Evolutionary conservation across 768 basidiomycete genomes (phyloP).

Genomic region (Jaapia argillacea): DNA sequence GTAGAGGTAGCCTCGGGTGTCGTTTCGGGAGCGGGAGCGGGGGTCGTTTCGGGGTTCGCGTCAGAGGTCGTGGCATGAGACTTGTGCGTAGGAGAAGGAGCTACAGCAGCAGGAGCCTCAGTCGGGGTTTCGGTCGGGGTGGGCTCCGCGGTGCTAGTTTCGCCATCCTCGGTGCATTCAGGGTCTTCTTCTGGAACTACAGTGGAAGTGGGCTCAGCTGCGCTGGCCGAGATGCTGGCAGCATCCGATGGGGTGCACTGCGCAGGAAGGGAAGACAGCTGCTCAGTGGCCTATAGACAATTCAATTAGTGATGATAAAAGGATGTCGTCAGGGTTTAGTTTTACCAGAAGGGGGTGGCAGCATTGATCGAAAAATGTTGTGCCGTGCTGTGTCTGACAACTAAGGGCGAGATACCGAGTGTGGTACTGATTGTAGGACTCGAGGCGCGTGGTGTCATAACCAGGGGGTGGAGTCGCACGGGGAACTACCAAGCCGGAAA

Average conservation of each 20-base stretch:
- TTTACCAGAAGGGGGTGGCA: conserved; percentile 62
- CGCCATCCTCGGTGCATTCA: conserved; percentile 13
- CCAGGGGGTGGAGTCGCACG: conserved; percentile 26
- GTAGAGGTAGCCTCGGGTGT: conserved; percentile 4
- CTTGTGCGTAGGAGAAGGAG: conserved; percentile 2
- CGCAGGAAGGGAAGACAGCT: conserved; percentile 34
- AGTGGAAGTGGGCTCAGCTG: conserved; percentile 7
- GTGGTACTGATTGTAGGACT: conserved; percentile 49
- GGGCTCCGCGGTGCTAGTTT: neutral
- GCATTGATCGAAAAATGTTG: conserved; percentile 50
- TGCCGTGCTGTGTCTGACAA: conserved; percentile 29
- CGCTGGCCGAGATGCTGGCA: conserved; percentile 5
- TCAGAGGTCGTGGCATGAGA: conserved; percentile 2
- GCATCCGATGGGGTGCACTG: conserved; percentile 35
- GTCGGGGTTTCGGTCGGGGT: neutral
- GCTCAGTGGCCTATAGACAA: conserved; percentile 36
- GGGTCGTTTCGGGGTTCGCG: neutral
- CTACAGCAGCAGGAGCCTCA: neutral
- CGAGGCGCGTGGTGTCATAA: conserved; percentile 38
- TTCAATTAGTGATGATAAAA: conserved; percentile 1
- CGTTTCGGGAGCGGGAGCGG: neutral
- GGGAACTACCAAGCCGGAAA: conserved; percentile 28
- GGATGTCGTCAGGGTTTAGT: conserved; percentile 4
- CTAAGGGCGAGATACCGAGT: conserved; percentile 48
- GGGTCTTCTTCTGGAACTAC: conserved; percentile 15